Base-by-base conservation (phyloP, 2,329 filamentous ascomycete genomes). In the Cladosporium sp. region DNA sequence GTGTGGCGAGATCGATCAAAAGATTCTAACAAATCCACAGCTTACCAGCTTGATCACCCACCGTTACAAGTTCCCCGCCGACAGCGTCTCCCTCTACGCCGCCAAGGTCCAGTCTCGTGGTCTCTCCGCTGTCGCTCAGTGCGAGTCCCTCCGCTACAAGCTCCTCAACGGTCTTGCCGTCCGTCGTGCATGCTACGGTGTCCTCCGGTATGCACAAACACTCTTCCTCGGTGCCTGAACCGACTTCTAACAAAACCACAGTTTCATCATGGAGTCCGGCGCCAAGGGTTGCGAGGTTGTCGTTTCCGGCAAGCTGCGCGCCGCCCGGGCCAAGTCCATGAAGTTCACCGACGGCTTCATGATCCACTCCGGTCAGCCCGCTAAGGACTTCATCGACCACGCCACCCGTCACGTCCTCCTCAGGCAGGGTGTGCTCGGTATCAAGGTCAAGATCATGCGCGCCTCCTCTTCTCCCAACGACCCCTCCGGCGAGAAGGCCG, bases 381-480 rank as follows among this genome's bases (percentile, higher is more conserved):
- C 94, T 80, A 94, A 96, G 86, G 95, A 99, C 86, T 99, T 99
- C 87, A 99, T 99, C 83, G 95, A 99, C 88, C 88, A 85, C 79
- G 96, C 96, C 77, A 98, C 95, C 79, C 95, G 95, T 78, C 95
- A 99, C 92, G 95, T 99, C 78, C 93, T 99, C 75, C 93, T 99
- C 83, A 92, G 96, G 85, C 95, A 99, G 88, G 95, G 95, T 91
- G 95, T 99, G 74, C 88, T 99, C 74, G 95, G 95, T 86, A 99
- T 99, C 87, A 99, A 99, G 90, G 95, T 99, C 84, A 99, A 99
- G 93, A 99, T 99, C 86, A 99, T 99, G 95, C 93, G 96, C 82
- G 95, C 95, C 81, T 95, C 92, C 77, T 74, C 72, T 46, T 73
- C 74, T 18, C 74, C 74, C 58, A 67, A 65, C 67, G 95, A 99